Evolutionary conservation across 331 rosid genomes (phyloP), one percentile per base, ranked within the genome.

Genomic region (Stylosanthes scabra): DNA sequence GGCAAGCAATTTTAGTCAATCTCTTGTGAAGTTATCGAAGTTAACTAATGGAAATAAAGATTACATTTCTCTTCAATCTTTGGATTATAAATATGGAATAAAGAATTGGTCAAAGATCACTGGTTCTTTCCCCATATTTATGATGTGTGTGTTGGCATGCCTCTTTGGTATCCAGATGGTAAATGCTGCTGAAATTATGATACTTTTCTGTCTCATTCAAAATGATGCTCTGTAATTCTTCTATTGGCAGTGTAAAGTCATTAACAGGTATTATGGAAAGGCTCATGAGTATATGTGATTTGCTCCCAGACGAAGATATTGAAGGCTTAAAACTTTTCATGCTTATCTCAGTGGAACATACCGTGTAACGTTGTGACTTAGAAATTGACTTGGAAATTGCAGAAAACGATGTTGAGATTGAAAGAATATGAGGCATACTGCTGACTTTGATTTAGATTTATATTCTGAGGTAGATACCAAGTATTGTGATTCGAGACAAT

Each of bases 221-320:
- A 46, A 6, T 56, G 39, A 34, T 49, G 5, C 3, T 9, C 10
- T 12, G 11, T 66, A 14, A 25, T 71, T 14, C 31, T 29, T 51
- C 63, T 69, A 11, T 66, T 74, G 75, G 79, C 84, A 90, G 90
- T 86, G 89, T 57, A 75, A 82, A 42, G 87, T 90, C 75, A 90
- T 90, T 40, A 90, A 90, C 82, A 78, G 92, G 85, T 90, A 87
- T 60, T 82, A 84, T 2, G 90, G 92, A 68, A 90, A 82, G 80
- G 96, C 92, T 78, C 89, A 90, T 7, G 85, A 82, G 78, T 65
- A 87, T 70, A 83, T 90, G 59, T 83, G 81, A 87, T 75, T 63
- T 49, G 20, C 37, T 61, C 61, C 57, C 51, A 42, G 69, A 40
- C 44, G 51, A 34, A n/a, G 9, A 54, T 67, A 56, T 59, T 34